phyloP scores from a whole-genome alignment of 2,329 filamentous ascomycete genomes.

The Penicillium sp. region DNA sequence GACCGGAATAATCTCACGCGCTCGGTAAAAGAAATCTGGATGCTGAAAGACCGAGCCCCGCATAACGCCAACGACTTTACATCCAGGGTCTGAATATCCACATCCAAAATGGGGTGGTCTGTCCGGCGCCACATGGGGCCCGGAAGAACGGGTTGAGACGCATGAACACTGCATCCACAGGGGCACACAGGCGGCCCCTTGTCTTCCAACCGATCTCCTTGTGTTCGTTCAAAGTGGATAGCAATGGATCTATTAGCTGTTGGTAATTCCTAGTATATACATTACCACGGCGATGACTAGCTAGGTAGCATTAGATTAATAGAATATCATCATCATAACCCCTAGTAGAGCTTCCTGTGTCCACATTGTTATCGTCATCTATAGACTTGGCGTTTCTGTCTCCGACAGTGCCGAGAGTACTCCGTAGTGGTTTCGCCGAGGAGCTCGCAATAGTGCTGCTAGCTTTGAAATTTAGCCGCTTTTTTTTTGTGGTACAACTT shows the following conservation, averaged over 20 bases:
- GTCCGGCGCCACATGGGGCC: constrained; percentile 10
- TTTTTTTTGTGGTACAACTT: neutral
- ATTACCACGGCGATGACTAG: too few species aligned
- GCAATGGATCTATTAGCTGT: neutral
- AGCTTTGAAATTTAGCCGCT: neutral
- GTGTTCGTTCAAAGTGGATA: neutral
- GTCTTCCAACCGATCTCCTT: neutral
- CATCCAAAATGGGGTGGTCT: constrained; percentile 9
- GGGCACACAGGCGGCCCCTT: neutral
- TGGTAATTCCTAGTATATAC: neutral
- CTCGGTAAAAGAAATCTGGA: constrained; percentile 3
- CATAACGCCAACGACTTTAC: constrained; percentile 2
- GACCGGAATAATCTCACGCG: neutral
- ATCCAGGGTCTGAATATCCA: neutral
- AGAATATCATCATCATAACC: too few species aligned
- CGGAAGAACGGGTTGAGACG: constrained; percentile 5
- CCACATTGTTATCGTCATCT: neutral
- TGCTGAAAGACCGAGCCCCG: constrained; percentile 3
- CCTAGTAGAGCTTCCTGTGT: neutral
- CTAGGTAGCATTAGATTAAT: too few species aligned
- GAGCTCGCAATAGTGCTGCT: neutral
- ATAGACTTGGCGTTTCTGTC: neutral
- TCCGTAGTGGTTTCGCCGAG: neutral
- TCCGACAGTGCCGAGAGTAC: neutral
- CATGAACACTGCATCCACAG: constrained; percentile 10